Percentiles rank a stretch among this genome's conserved stretches.
Conservation (phyloP, 73 alveolate genomes). For the Paraurostyla sp. region DNA sequence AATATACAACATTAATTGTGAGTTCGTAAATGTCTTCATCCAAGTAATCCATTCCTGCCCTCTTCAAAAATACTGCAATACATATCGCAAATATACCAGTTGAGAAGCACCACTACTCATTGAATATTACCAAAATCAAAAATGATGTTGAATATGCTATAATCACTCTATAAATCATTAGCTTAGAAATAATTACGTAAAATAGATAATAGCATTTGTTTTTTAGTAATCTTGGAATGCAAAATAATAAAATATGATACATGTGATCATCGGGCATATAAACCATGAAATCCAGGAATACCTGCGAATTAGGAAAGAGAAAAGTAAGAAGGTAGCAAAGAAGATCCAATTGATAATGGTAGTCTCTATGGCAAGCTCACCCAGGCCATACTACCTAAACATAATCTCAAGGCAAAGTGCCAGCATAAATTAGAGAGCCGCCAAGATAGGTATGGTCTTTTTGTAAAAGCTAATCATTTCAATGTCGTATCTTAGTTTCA, state of each 20-base stretch:
- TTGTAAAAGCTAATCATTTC: neutral
- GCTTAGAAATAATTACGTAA: neutral
- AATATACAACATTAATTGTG: neutral
- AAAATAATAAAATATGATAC: neutral
- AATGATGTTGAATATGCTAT: neutral
- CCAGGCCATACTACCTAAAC: neutral
- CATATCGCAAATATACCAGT: neutral
- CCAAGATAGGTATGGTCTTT: conserved; percentile 8
- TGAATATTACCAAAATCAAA: neutral
- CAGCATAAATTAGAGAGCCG: neutral
- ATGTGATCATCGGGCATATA: neutral
- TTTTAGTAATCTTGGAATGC: neutral
- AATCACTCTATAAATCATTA: neutral
- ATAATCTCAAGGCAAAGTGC: neutral
- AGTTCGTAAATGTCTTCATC: neutral
- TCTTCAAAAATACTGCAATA: neutral
- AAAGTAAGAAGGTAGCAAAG: neutral
- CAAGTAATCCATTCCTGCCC: neutral
- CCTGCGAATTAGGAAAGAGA: neutral
- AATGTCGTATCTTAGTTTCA: neutral
- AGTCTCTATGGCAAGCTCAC: neutral
- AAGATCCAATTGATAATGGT: neutral
- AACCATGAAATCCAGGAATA: neutral
- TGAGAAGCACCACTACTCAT: conserved; percentile 31
- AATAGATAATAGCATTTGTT: neutral